A percentile compares a stretch with the other conserved stretches of the same genome.
Conservation (phyloP, 208 protist genomes). For the Borovskyia barvae region DNA sequence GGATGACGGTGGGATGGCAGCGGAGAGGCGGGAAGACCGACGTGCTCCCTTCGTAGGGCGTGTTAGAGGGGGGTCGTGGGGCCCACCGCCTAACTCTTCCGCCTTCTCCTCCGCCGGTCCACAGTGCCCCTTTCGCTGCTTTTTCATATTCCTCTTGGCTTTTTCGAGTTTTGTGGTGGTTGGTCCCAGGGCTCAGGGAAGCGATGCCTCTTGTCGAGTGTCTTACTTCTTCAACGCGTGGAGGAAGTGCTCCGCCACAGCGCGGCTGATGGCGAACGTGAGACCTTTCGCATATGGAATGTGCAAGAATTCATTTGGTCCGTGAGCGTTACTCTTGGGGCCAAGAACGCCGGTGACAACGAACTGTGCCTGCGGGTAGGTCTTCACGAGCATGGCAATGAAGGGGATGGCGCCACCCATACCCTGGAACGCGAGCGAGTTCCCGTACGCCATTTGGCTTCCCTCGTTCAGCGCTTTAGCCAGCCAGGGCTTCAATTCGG, state of each 20-base stretch:
- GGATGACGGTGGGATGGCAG: too few species aligned
- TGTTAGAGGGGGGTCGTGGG: too few species aligned
- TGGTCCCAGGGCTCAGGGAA: too few species aligned
- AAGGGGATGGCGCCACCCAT: conserved; percentile 94
- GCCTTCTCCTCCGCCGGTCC: too few species aligned
- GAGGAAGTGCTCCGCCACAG: conserved; percentile 78
- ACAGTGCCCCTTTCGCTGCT: too few species aligned
- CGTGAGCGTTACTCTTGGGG: conserved; percentile 92
- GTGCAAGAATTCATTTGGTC: conserved; percentile 95
- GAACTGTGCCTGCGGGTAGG: conserved; percentile 93
- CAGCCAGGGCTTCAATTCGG: conserved; percentile 83
- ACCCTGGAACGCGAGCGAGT: conserved; percentile 66
- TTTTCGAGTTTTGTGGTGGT: too few species aligned
- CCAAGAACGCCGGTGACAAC: conserved; percentile 93
- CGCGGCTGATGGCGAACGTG: conserved; percentile 75
- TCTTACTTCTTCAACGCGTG: conserved; percentile 54
- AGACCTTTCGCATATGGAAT: conserved; percentile 89
- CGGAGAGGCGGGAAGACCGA: too few species aligned
- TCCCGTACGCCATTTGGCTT: conserved; percentile 81
- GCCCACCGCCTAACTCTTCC: too few species aligned
- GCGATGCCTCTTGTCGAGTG: too few species aligned
- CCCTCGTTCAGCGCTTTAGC: conserved; percentile 67
- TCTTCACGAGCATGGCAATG: conserved; percentile 90
- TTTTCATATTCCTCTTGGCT: too few species aligned
- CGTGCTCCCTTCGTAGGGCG: too few species aligned